Evolutionary conservation across 1,284 basidiomycete species (phyloP), one percentile per base, ranked within the genome.

Genomic region (Paramarasmius palmivorus): DNA sequence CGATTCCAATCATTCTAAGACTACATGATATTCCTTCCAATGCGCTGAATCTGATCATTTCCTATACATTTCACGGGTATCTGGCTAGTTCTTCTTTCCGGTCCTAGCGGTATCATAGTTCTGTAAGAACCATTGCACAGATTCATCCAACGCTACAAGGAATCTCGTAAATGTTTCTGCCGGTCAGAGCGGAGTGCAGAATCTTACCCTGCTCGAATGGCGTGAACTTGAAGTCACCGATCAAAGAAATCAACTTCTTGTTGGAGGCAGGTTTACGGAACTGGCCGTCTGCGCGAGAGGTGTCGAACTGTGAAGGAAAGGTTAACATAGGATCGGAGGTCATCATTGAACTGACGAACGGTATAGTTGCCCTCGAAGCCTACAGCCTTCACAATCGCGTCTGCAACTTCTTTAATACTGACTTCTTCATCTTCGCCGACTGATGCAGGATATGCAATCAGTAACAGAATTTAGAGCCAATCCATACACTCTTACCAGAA

Each of bases 231-330:
- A 94, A 95, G 7, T 78, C 82, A 34, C 84, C 83, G 36, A 93
- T 83, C 38, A 89, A 72, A 20, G 71, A 72, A 32, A 90, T 66
- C 4, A 95, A 74, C 70, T 93, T 95, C 64, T 81, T 84, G 71
- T 96, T 96, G 40, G 90, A 92, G n/a, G 93, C 93, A 0, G 93
- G 92, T 73, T 95, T 95, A 61, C 93, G 87, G 80, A 87, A 93
- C 69, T 96, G 93, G 1, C 93, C 93, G 63, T 96, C 92, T 2
- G 90, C 79, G 41, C 76, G 76, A 19, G 76, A 77, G 50, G 84
- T 82, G 65, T 90, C 86, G 66, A 90, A 91, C 78, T 79, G 53
- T n/a, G 45, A 26, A 42, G 36, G 49, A 34, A 45, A 39, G 23
- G 46, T 23, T 56, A 40, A 42, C 37, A 49, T 17, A 36, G 19